Percentiles rank a stretch among this genome's conserved stretches.
phyloP scores from a whole-genome alignment of 768 basidiomycete species.

The Lentinula boryana region DNA sequence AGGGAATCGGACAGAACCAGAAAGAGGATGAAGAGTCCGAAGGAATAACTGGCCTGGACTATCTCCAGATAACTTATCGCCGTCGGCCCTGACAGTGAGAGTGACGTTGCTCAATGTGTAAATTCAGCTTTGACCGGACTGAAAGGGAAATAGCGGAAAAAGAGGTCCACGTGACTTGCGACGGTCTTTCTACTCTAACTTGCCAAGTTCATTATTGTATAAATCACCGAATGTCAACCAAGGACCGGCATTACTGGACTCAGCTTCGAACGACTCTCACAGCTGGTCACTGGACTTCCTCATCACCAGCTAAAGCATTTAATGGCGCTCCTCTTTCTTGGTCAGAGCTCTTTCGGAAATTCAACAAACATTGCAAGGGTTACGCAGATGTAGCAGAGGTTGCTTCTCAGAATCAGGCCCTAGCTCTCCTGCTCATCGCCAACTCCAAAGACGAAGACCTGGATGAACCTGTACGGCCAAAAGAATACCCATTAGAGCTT shows the following conservation, averaged over 20 bases:
- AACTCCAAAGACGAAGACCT: slow-evolving; percentile 50
- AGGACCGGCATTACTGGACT: slow-evolving; percentile 74
- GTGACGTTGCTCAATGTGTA: neutral
- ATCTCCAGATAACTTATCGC: neutral
- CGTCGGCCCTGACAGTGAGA: neutral
- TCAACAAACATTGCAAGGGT: slow-evolving; percentile 75
- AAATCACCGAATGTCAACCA: slow-evolving; percentile 17
- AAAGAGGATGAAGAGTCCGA: neutral
- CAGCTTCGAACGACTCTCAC: slow-evolving; percentile 69
- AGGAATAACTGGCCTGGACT: neutral
- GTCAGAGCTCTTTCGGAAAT: slow-evolving; percentile 79
- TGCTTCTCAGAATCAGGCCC: slow-evolving; percentile 59
- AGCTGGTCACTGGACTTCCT: slow-evolving; percentile 66
- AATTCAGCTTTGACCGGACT: no score
- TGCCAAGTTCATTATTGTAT: neutral
- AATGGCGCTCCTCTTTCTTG: slow-evolving; percentile 54
- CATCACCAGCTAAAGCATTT: slow-evolving; percentile 52
- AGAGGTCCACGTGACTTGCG: neutral
- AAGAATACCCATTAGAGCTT: slow-evolving; percentile 34
- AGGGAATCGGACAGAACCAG: neutral
- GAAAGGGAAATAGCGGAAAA: no score
- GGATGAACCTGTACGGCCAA: slow-evolving; percentile 32
- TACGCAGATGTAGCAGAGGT: slow-evolving; percentile 57
- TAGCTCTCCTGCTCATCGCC: slow-evolving; percentile 51
- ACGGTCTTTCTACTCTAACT: neutral